Evolutionary conservation across 176 grass and related monocot genomes (phyloP).

Genomic region (Poa pratensis): DNA sequence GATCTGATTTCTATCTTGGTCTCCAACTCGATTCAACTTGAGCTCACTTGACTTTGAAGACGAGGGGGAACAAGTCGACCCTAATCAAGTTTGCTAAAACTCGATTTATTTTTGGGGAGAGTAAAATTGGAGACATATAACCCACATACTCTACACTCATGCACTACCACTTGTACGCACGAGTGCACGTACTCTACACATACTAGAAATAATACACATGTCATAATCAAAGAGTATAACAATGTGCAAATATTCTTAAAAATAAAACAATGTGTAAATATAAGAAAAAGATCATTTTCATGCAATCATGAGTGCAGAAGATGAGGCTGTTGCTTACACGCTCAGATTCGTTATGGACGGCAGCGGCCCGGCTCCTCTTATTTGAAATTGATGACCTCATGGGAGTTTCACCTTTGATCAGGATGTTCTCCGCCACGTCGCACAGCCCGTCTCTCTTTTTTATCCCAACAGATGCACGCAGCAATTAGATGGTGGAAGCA

Average conservation of each 20-base stretch:
- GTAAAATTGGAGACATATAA: too few relatives aligned
- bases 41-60: background rate
- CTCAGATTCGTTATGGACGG: slow-evolving; percentile 94
- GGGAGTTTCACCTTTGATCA: slow-evolving; percentile 33
- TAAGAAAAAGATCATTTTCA: background rate
- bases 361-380: slow-evolving; percentile 75
- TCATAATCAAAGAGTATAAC: background rate
- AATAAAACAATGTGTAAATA: background rate
- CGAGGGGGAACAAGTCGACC: background rate
- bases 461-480: background rate
- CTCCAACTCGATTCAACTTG: background rate
- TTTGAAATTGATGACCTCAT: slow-evolving; percentile 59
- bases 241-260: too few relatives aligned
- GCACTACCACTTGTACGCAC: background rate
- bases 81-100: background rate
- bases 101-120: background rate
- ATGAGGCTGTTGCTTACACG: slow-evolving; percentile 66
- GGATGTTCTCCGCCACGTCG: slow-evolving; percentile 58
- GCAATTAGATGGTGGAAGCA: background rate
- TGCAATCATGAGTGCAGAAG: background rate
- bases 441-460: slow-evolving; percentile 60
- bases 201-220: background rate
- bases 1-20: background rate
- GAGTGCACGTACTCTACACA: background rate
- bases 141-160: background rate